Percentiles rank a stretch among this genome's conserved stretches.
These are phyloP conservation scores for Podospora tetraspora DNA, from an alignment of 495 filamentous ascomycete genomes.

Conservation along the genomic window DNA sequence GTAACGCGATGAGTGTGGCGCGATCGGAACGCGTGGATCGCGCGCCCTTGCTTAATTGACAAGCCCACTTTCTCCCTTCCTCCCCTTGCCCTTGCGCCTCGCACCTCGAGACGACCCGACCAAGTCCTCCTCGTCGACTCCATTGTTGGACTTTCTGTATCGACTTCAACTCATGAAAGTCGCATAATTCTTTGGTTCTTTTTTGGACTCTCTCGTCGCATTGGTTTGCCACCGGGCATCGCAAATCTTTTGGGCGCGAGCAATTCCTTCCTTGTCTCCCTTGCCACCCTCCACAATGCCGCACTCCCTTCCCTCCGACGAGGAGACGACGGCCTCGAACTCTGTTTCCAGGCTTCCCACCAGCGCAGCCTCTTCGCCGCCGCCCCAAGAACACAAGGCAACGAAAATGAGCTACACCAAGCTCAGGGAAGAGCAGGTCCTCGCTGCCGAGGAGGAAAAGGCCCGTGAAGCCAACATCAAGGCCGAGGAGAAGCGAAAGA, in stretches of 20 bases:
- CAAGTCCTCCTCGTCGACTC: background rate
- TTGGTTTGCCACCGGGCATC: background rate
- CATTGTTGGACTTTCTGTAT: background rate
- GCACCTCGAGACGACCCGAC: background rate
- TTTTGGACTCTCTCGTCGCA: background rate
- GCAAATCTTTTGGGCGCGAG: background rate
- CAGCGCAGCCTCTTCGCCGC: constrained; percentile 42
- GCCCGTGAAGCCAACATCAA: constrained; percentile 45
- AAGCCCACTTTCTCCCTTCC: constrained; percentile 4
- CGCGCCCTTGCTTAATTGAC: constrained; percentile 20
- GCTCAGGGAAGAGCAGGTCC: constrained; percentile 39
- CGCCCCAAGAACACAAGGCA: constrained; percentile 19
- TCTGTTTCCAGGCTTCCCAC: constrained; percentile 36
- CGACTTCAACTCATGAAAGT: background rate
- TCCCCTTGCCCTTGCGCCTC: background rate
- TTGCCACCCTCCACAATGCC: constrained; percentile 19
- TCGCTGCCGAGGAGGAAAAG: constrained; percentile 49
- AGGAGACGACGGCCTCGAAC: constrained; percentile 17
- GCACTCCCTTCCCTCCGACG: constrained; percentile 26
- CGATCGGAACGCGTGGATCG: constrained; percentile 21
- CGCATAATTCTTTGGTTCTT: background rate
- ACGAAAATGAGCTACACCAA: constrained; percentile 36
- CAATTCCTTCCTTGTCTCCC: background rate
- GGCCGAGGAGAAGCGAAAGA: constrained; percentile 41
- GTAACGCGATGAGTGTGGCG: constrained; percentile 17